phyloP scores from a whole-genome alignment of 306 rosid genomes.

The Neltuma alba region DNA sequence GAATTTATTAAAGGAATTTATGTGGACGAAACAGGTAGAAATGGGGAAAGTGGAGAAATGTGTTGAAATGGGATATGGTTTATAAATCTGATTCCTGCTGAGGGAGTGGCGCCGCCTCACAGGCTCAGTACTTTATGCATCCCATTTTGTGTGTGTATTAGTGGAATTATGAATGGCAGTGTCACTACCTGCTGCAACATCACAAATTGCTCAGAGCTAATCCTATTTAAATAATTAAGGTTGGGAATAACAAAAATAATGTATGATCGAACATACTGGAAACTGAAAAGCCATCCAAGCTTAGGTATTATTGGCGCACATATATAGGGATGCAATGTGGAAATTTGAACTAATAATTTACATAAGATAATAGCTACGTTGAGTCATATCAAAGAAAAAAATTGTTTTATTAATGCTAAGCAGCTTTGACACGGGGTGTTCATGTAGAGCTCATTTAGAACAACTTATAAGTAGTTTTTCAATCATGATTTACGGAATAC shows the following conservation, averaged over 20 bases:
- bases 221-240: not conserved
- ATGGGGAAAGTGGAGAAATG: conserved; percentile 17
- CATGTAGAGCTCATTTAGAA: too few relatives aligned
- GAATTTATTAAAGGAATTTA: not conserved
- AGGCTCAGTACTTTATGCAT: not conserved
- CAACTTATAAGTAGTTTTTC: too few relatives aligned
- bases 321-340: not conserved
- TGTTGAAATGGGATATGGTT: conserved; percentile 27
- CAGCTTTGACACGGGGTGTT: too few relatives aligned
- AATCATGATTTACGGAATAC: too few relatives aligned
- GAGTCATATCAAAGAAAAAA: too few relatives aligned
- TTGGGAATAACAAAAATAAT: not conserved
- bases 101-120: conserved; percentile 12
- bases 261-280: not conserved
- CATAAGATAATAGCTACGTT: not conserved
- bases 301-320: not conserved
- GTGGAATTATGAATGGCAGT: conserved; percentile 26
- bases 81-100: not conserved
- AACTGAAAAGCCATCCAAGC: not conserved
- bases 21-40: not conserved
- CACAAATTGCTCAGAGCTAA: too few relatives aligned
- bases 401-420: too few relatives aligned
- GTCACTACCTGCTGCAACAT: conserved; percentile 17
- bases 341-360: not conserved
- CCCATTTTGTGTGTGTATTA: not conserved